phyloP scores from a whole-genome alignment of 352 stramenopile genomes.

The Phytopythium montanum region DNA sequence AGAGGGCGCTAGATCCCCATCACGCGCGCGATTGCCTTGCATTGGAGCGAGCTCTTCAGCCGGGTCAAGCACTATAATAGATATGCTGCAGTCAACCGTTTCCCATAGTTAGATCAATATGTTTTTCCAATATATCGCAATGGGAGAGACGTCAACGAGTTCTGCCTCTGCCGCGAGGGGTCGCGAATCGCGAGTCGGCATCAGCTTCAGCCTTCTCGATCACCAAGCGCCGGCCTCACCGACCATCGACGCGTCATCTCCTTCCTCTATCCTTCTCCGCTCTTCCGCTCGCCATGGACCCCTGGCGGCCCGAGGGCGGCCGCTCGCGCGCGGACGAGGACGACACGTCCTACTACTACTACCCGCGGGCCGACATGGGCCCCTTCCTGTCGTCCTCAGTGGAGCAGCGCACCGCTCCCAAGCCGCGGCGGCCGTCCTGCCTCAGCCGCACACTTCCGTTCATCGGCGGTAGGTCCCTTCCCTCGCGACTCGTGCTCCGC shows the following conservation, averaged over 20 bases:
- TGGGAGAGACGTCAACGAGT: too few species aligned
- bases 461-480: constrained; percentile 15
- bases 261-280: background rate
- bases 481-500: background rate
- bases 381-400: constrained; percentile 24
- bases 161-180: background rate
- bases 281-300: background rate
- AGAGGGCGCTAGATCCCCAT: background rate
- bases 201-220: background rate
- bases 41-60: background rate
- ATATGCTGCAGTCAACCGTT: background rate
- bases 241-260: background rate
- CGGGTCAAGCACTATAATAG: background rate
- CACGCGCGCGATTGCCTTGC: too few species aligned
- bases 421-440: constrained; percentile 19
- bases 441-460: constrained; percentile 18
- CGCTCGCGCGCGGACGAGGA: constrained; percentile 14
- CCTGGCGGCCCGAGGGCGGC: background rate
- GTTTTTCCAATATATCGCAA: background rate
- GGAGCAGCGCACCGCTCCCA: constrained; percentile 18
- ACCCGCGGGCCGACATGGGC: constrained; percentile 23
- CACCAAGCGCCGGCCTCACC: background rate
- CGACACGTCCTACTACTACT: constrained; percentile 23
- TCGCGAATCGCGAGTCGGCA: background rate
- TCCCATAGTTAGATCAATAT: background rate